Base-by-base conservation (phyloP, 129 eudicot genomes). In the Deinandra increscens region DNA sequence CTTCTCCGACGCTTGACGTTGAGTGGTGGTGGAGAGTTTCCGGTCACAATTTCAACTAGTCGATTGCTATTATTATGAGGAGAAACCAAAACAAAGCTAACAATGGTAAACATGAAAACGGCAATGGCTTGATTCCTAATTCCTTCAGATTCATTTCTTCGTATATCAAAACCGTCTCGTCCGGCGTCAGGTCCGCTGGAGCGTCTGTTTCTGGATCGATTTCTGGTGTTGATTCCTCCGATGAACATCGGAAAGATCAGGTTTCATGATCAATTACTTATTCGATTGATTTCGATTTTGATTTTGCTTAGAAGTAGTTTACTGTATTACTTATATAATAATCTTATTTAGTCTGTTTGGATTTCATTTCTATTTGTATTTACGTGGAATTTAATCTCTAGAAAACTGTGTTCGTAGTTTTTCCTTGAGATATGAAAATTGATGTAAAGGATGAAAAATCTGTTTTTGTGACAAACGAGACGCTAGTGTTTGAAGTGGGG, bases 181-280 rank as follows among this genome's bases (percentile, higher is more conserved):
- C 87, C 39, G 81, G 78, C 77, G 95, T 88, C 10, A 75, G 86
- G 76, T 78, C 86, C 20, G 91, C 88, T 39, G 87, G 90, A 51
- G 90, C 87, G 22, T 81, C 95, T 22, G 85, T 87, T 22, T 81
- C 93, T 34, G 86, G 81, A 45, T 86, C 93, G 11, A 68, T 83
- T 60, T 65, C 86, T 56, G 78, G 72, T 15, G n/a, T n/a, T n/a
- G 82, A 75, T 62, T 73, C 85, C 37, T 73, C 85, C 63, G 84
- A 81, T 51, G 78, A 83, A 68, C 84, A 34, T 31, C 87, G 13
- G 6, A 88, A 86, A 70, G 96, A 88, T 74, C 89, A 88, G 96
- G 96, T 88, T 74, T 61, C 14, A 29, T 69, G 17, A 33, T 59
- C 15, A 17, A 18, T 58, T 22, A 19, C 53, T 65, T 36, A 10